phyloP scores from a whole-genome alignment of 768 basidiomycete genomes.

The Kwoniella pini region DNA sequence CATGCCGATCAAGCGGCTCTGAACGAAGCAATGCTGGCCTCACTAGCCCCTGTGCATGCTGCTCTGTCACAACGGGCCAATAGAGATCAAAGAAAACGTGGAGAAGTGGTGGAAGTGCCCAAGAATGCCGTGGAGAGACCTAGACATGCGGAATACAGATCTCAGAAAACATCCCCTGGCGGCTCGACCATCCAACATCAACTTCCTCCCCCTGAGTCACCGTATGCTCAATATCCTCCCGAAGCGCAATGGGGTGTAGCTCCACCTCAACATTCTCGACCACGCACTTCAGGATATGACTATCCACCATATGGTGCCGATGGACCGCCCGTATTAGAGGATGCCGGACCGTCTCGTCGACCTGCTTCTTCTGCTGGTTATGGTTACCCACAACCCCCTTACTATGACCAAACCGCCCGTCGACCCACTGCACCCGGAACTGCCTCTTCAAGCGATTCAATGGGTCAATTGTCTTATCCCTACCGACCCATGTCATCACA shows the following conservation, averaged over 20 bases:
- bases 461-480: slow-evolving; percentile 39
- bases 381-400: slow-evolving; percentile 28
- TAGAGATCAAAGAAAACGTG: slow-evolving; percentile 50
- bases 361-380: slow-evolving; percentile 37
- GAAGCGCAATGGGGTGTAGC: slow-evolving; percentile 16
- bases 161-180: slow-evolving; percentile 13
- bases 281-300: slow-evolving; percentile 40
- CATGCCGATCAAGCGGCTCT: slow-evolving; percentile 74
- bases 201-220: slow-evolving; percentile 11
- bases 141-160: slow-evolving; percentile 36
- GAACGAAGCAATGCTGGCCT: slow-evolving; percentile 52
- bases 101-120: slow-evolving; percentile 52
- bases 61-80: slow-evolving; percentile 50
- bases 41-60: slow-evolving; percentile 50
- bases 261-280: slow-evolving; percentile 28
- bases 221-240: slow-evolving; percentile 34
- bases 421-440: slow-evolving; percentile 33
- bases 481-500: slow-evolving; percentile 48
- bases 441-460: slow-evolving; percentile 26
- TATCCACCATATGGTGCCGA: slow-evolving; percentile 28
- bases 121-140: slow-evolving; percentile 49
- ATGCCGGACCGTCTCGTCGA: slow-evolving; percentile 37
- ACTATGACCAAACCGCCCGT: slow-evolving; percentile 30
- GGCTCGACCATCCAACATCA: slow-evolving; percentile 2
- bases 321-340: slow-evolving; percentile 21